Evolutionary conservation across 2,329 filamentous ascomycete species (phyloP).

Genomic region (Geosmithia morbida): DNA sequence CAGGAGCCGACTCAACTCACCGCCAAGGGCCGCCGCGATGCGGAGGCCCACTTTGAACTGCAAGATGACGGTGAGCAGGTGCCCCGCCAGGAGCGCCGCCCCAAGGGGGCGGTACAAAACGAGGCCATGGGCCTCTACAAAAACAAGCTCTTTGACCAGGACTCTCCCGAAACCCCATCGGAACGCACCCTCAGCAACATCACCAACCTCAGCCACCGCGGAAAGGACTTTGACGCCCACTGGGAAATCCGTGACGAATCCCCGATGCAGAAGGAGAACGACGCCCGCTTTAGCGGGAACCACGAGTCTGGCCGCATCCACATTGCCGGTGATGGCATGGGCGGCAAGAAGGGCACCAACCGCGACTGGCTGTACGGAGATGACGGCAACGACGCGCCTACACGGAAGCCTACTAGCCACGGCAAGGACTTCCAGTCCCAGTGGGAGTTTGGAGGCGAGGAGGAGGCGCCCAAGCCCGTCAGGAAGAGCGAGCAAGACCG

Average conservation of each 20-base stretch:
- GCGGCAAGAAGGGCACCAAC: conserved; percentile 38
- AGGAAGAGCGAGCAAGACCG: neutral
- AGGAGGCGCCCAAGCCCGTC: conserved; percentile 8
- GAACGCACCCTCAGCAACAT: conserved; percentile 48
- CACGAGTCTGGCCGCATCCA: conserved; percentile 15
- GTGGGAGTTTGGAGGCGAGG: conserved; percentile 2
- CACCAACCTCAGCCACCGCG: conserved; percentile 58
- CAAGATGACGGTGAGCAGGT: conserved; percentile 55
- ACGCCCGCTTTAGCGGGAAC: conserved; percentile 1
- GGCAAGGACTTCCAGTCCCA: neutral
- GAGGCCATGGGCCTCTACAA: conserved; percentile 58
- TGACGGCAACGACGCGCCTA: conserved; percentile 1
- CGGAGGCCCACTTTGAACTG: conserved; percentile 73
- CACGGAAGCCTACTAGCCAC: neutral
- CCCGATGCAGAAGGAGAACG: conserved; percentile 29
- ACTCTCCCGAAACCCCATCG: neutral
- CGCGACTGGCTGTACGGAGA: conserved; percentile 40
- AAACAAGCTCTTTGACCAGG: conserved; percentile 54
- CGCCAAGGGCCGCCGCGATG: conserved; percentile 61
- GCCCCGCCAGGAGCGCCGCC: conserved; percentile 26
- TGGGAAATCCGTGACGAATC: conserved; percentile 62
- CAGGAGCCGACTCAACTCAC: conserved; percentile 44
- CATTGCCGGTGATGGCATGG: conserved; percentile 53
- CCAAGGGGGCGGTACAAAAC: conserved; percentile 43
- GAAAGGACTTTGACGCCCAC: conserved; percentile 64